Base-by-base conservation (phyloP, 129 eudicot species). In the Escallonia herrerae region DNA sequence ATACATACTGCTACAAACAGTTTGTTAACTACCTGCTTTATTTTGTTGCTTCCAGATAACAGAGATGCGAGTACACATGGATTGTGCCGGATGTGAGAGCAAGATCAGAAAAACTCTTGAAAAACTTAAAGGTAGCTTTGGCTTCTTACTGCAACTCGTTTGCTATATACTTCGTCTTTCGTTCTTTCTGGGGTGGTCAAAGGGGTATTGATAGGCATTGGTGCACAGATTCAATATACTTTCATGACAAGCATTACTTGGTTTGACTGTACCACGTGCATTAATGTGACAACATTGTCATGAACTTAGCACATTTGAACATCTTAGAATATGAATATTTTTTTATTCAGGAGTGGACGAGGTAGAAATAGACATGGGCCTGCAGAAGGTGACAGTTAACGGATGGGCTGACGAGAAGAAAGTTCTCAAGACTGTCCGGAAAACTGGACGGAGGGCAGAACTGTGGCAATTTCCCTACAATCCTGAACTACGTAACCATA, bases 331-430 rank as follows among this genome's bases (percentile, higher is more conserved):
- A 22, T 22, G 33, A 22, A 22, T 22, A 22, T 22, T 1, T 22
- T 22, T 37, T 37, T 4, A 48, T 37, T 15, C 56, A 89, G 96
- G 95, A 56, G 87, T 89, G 52, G 87, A 86, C 57, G 63, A 62
- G 22, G 75, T 89, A 43, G 96, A 89, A 3, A 83, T 89, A 74
- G 95, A 89, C 75, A 81, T 86, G 90, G 85, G 58, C 2, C 9
- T 89, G 71, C 96, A 89, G 49, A 89, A 89, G 65, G 96, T 89
- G 58, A 89, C 96, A 0, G 90, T 86, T 10, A 87, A 83, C 0
- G 91, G 95, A 62, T 72, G 62, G 10, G 88, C 81, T 1, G 88
- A 87, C 7, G 76, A 84, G 66, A 87, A 87, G 68, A 87, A 87
- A 69, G 77, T 84, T 33, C 70, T 84, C 7, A 86, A 89, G 43